A percentile compares a stretch with the other conserved stretches of the same genome.
Evolutionary conservation across 139 green algal genomes (phyloP).

Genomic region (Coccomyxa sp.): DNA sequence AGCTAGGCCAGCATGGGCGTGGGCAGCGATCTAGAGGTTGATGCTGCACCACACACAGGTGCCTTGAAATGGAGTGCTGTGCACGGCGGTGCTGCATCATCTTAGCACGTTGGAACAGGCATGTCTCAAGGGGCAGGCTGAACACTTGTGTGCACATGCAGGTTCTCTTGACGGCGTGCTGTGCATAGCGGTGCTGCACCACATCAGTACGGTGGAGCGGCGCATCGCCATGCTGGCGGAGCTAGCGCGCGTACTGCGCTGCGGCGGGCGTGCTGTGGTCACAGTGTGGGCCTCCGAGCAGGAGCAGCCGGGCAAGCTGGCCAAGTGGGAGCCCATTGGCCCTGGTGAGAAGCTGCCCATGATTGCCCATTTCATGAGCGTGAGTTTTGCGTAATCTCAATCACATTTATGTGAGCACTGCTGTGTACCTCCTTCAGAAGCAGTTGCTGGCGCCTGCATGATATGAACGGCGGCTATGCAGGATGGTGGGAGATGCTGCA

Average conservation of each 20-base stretch:
- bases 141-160: too few relatives aligned
- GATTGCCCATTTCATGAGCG: not conserved
- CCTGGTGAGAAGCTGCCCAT: not conserved
- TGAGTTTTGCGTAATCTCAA: not conserved
- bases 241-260: conserved; percentile 68
- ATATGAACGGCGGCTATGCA: not conserved
- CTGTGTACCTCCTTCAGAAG: not conserved
- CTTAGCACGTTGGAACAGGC: too few relatives aligned
- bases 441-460: not conserved
- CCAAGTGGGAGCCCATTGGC: conserved; percentile 68
- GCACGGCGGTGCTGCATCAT: too few relatives aligned
- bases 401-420: not conserved
- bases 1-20: too few relatives aligned
- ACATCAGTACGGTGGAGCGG: conserved; percentile 63
- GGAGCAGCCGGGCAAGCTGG: conserved; percentile 73
- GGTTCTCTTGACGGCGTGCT: conserved; percentile 71
- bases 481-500: not conserved
- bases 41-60: too few relatives aligned
- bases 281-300: conserved; percentile 93
- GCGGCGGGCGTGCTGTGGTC: conserved; percentile 65
- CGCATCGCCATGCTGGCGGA: conserved; percentile 66
- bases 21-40: too few relatives aligned
- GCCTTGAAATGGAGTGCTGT: too few relatives aligned
- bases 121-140: too few relatives aligned
- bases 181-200: conserved; percentile 96